A percentile compares a stretch with the other conserved stretches of the same genome.
phyloP scores from a whole-genome alignment of 208 protist species.

The Naegleria gruberi region DNA sequence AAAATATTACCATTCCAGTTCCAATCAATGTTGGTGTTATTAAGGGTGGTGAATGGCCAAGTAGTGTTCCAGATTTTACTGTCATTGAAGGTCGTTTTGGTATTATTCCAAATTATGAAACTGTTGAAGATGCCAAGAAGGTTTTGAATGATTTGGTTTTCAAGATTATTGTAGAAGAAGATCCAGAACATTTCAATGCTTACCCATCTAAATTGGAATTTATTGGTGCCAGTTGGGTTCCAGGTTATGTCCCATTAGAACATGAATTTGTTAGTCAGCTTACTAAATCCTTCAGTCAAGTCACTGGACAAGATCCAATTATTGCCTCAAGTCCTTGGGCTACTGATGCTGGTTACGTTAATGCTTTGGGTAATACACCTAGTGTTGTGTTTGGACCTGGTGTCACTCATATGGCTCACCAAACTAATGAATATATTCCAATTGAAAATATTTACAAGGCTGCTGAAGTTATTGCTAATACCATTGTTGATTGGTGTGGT shows the following conservation, averaged over 20 bases:
- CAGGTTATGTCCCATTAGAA: background rate
- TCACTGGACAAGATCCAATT: background rate
- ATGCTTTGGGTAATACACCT: background rate
- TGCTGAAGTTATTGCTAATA: background rate
- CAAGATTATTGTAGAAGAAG: background rate
- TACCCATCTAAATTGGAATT: conserved; percentile 7
- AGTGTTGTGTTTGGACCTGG: conserved; percentile 18
- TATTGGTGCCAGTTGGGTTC: conserved; percentile 9
- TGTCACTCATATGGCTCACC: conserved; percentile 1
- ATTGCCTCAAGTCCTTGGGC: conserved; percentile 16
- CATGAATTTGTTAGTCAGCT: background rate
- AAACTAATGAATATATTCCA: background rate
- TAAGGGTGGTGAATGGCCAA: conserved; percentile 17
- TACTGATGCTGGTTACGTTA: conserved; percentile 20
- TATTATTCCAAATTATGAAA: conserved; percentile 4
- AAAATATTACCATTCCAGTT: background rate
- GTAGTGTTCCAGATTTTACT: background rate
- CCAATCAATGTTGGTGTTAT: conserved; percentile 23
- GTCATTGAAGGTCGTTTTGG: conserved; percentile 16
- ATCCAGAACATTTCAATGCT: background rate
- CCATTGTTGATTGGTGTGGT: background rate
- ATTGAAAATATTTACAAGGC: conserved; percentile 14
- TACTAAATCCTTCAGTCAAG: background rate
- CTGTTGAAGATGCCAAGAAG: background rate
- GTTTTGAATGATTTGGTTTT: background rate